phyloP scores from a whole-genome alignment of 495 filamentous ascomycete species.

The Annulohypoxylon moriforme region DNA sequence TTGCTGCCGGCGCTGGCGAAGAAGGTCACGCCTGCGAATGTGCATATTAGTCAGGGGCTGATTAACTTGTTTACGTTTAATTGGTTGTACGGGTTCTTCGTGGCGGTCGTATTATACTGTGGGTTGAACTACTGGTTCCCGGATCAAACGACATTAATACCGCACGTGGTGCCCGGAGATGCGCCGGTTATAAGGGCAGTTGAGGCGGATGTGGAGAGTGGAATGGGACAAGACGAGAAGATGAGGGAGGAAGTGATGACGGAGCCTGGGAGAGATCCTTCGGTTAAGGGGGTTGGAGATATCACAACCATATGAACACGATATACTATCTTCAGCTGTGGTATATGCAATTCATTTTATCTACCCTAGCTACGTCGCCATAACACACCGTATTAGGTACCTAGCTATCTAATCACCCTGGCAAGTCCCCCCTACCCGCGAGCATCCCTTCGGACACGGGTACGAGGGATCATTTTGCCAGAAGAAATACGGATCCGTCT shows the following conservation, averaged over 20 bases:
- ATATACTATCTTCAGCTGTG: not conserved
- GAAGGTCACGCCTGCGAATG: slow-evolving; percentile 43
- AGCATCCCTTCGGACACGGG: slow-evolving; percentile 61
- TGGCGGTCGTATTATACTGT: slow-evolving; percentile 50
- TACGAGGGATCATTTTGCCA: slow-evolving; percentile 62
- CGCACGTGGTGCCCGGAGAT: slow-evolving; percentile 24
- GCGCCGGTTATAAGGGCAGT: slow-evolving; percentile 25
- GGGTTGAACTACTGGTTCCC: slow-evolving; percentile 52
- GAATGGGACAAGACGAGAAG: slow-evolving; percentile 16
- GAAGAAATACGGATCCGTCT: slow-evolving; percentile 63
- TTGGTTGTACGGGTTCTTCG: slow-evolving; percentile 52
- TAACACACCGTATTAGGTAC: too few relatives aligned
- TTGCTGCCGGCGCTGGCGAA: slow-evolving; percentile 45
- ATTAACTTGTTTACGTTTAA: slow-evolving; percentile 53
- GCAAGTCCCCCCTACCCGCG: slow-evolving; percentile 37
- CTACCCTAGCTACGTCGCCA: too few relatives aligned
- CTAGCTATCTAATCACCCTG: slow-evolving; percentile 1
- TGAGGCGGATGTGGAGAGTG: slow-evolving; percentile 33
- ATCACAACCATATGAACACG: not conserved
- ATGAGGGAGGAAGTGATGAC: slow-evolving; percentile 1
- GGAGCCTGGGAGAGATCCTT: not conserved
- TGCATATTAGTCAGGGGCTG: slow-evolving; percentile 41
- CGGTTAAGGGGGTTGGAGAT: not conserved
- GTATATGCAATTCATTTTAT: not conserved
- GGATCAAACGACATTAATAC: slow-evolving; percentile 47